Evolutionary conservation across 2,329 filamentous ascomycete genomes (phyloP), one percentile per base, ranked within the genome.

Genomic region (Fusarium miscanthi): DNA sequence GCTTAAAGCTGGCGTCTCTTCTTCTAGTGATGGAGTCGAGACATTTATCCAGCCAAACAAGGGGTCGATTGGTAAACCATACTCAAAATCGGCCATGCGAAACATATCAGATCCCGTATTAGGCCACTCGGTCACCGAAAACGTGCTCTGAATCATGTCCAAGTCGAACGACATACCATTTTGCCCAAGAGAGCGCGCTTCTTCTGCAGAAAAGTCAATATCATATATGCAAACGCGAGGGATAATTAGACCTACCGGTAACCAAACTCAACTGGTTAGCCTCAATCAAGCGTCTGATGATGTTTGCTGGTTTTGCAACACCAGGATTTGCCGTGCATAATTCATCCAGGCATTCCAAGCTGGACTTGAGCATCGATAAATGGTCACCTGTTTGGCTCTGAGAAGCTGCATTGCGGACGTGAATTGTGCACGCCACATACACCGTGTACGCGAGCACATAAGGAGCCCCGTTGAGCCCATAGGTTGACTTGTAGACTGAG

Each of bases 11-110:
- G 12, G 2, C 3, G 30, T n/a, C 1, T 27, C n/a, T 31, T 33
- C 41, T 1, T 65, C 21, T 3, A 65, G 5, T 0, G 25, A 42
- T 0, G 63, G 60, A 6, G 60, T 66, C 4, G 37, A 38, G 5
- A 66, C 63, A 35, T 66, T 59, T 6, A 66, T 66, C 61, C 61
- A 66, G 3, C 63, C 63, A 25, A 66, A 66, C 11, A 66, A 35
- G 0, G 63, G 63, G 40, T 66, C 63, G 0, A 66, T 52, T 8
- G 63, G 49, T 4, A 66, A 17, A 11, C 23, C 30, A 7, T 42
- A 65, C 13, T 65, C 49, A 4, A 5, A 30, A 4, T 66, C 60
- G 3, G 8, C 45, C 5, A 59, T 59, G 1, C 9, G n/a, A 8
- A 52, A 59, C 31, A 21, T 19, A 10, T 46, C 35, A 1, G 31